Evolutionary conservation across 805 yeast species (phyloP), one percentile per base, ranked within the genome.

Genomic region (Starmerella vaccinii): DNA sequence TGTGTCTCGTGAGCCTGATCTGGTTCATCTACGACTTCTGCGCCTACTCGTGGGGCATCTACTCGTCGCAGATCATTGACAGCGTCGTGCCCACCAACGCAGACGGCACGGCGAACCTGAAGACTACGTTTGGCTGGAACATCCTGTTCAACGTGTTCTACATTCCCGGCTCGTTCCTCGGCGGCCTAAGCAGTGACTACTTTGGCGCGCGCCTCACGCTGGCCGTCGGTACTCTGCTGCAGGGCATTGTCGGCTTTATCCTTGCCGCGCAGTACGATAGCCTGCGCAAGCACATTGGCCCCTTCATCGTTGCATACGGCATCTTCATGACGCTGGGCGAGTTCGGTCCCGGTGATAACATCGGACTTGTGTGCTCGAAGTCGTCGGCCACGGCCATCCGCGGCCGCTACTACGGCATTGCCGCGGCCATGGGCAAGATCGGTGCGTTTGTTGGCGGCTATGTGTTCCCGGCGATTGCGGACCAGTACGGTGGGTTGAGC

Each of bases 1-100:
- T 88, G 52, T 40, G 71, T 9, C 70, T 86, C 42, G 84, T 87
- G 26, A 71, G 90, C 5, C 59, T 84, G 46, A 78, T 89, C 61
- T 89, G 97, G 97, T 88, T 86, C 71, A 72, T 87, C 60, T 90
- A 89, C 65, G 95, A 90, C 69, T 86, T 89, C 67, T 80, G 88
- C 35, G 77, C 81, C 12, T 90, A 87, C 67, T 86, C 95, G 0
- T 88, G 86, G 65, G 89, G 95, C 61, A 77, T 84, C 60, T 88
- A 82, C 68, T 84, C 95, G 6, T 71, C 89, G 12, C 75, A 76
- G 53, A 86, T 90, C 59, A 69, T 88, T 56, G 69, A 71, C 37
- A 70, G 83, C 49, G 75, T 84, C 53, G 72, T 75, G 35, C 76
- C 80, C 10, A 40, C 44, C 5, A 44, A 47, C 35, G 54, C 26